Conservation (phyloP, 1,284 basidiomycete genomes). For the Ganoderma resinaceum region DNA sequence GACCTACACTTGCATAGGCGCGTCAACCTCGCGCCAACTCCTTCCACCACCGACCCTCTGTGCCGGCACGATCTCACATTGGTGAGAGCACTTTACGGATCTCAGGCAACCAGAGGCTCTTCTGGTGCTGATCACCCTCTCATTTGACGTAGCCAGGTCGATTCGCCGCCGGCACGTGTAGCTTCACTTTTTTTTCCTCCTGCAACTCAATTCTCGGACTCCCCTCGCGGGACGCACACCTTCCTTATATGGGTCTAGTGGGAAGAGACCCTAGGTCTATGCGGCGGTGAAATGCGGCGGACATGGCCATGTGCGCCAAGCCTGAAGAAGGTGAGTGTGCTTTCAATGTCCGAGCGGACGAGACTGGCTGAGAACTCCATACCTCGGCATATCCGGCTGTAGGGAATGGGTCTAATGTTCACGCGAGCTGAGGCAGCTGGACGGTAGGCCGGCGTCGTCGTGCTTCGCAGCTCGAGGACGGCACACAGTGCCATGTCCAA, state of each 20-base stretch:
- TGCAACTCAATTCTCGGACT: slow-evolving; percentile 9
- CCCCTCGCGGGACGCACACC: background rate
- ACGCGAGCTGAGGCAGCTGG: slow-evolving; percentile 2
- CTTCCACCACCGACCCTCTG: background rate
- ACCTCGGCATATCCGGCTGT: background rate
- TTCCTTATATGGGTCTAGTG: background rate
- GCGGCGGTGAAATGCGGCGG: background rate
- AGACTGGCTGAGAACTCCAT: background rate
- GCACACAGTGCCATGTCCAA: slow-evolving; percentile 8
- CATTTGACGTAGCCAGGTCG: slow-evolving; percentile 3
- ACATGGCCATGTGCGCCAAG: background rate
- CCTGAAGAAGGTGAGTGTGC: slow-evolving; percentile 13
- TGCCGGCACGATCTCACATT: slow-evolving; percentile 5
- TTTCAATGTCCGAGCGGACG: slow-evolving; percentile 11
- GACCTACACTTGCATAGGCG: background rate
- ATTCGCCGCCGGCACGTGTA: slow-evolving; percentile 16
- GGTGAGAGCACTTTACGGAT: background rate
- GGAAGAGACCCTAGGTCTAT: slow-evolving; percentile 12
- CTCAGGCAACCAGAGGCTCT: slow-evolving; percentile 15
- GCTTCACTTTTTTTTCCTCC: background rate
- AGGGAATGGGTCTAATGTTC: slow-evolving; percentile 21
- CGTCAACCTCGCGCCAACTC: background rate
- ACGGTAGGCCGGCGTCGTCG: slow-evolving; percentile 21
- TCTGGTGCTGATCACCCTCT: slow-evolving; percentile 6
- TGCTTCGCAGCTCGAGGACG: slow-evolving; percentile 20